phyloP scores from a whole-genome alignment of 768 basidiomycete genomes.

The Leccinellum albellum region DNA sequence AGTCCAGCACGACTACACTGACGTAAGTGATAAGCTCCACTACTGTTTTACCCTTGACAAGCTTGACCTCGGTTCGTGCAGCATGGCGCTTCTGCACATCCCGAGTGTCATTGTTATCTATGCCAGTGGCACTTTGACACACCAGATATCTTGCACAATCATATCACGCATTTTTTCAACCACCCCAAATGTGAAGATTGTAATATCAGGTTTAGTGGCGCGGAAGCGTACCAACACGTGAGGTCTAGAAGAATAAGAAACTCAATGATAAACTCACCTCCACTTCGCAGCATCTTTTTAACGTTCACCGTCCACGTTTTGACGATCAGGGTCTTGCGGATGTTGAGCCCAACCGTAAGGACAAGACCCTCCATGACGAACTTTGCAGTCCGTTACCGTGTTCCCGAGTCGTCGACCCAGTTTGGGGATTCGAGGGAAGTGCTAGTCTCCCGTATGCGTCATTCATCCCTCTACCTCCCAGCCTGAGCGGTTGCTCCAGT shows the following conservation, averaged over 20 bases:
- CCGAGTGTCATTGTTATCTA: conserved; percentile 30
- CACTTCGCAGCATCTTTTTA: conserved; percentile 25
- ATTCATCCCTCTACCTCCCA: conserved; percentile 30
- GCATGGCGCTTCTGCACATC: conserved; percentile 32
- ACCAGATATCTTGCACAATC: conserved; percentile 34
- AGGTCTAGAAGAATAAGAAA: conserved; percentile 2
- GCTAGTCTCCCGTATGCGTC: conserved; percentile 22
- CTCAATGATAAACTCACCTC: background rate
- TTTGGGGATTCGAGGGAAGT: conserved; percentile 23
- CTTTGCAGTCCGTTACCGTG: conserved; percentile 5
- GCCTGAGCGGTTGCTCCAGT: conserved; percentile 30
- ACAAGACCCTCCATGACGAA: background rate
- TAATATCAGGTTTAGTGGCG: conserved; percentile 39
- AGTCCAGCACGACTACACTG: conserved; percentile 24
- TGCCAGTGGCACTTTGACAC: conserved; percentile 42
- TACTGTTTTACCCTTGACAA: background rate
- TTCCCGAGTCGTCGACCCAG: conserved; percentile 17
- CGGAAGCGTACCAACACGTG: conserved; percentile 36
- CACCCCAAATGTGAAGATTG: conserved; percentile 48
- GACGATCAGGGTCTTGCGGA: conserved; percentile 5
- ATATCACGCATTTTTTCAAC: conserved; percentile 38
- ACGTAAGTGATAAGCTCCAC: conserved; percentile 17
- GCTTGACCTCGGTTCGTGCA: conserved; percentile 14
- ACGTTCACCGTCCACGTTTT: conserved; percentile 21
- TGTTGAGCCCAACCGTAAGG: background rate